These are phyloP conservation scores for Knufia petricola DNA, from an alignment of 2,329 filamentous ascomycete species.

Conservation along the genomic window DNA sequence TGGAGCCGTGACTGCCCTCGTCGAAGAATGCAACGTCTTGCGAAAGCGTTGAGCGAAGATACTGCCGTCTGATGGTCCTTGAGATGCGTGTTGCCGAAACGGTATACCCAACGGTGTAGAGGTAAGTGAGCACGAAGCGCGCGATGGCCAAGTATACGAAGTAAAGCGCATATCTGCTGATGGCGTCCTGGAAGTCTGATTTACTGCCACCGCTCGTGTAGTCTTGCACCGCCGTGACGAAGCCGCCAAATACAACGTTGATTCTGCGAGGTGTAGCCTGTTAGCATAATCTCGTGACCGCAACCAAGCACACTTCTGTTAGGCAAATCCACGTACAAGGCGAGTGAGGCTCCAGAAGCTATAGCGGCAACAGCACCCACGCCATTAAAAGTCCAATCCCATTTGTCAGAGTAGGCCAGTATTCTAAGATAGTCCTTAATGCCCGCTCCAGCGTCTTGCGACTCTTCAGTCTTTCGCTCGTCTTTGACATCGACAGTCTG, in stretches of 20 bases:
- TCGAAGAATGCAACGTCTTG: slow-evolving; percentile 29
- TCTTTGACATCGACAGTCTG: not conserved
- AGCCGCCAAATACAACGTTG: slow-evolving; percentile 31
- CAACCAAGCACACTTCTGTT: not conserved
- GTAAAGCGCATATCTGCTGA: slow-evolving; percentile 24
- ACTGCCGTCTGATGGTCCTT: slow-evolving; percentile 18
- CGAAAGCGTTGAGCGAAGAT: slow-evolving; percentile 24
- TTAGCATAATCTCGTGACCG: not conserved
- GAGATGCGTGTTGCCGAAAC: slow-evolving; percentile 23
- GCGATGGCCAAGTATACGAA: slow-evolving; percentile 31
- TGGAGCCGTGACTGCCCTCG: slow-evolving; percentile 23
- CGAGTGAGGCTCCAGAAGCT: slow-evolving; percentile 24
- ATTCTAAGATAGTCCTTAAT: slow-evolving; percentile 13
- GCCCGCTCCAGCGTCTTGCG: not conserved
- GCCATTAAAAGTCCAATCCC: slow-evolving; percentile 18
- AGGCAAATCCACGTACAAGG: slow-evolving; percentile 17
- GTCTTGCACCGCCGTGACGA: slow-evolving; percentile 24
- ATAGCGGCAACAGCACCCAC: slow-evolving; percentile 19
- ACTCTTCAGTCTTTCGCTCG: not conserved
- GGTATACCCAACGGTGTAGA: slow-evolving; percentile 24
- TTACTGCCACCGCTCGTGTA: slow-evolving; percentile 17
- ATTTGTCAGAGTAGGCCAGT: slow-evolving; percentile 20
- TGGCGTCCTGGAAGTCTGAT: slow-evolving; percentile 17
- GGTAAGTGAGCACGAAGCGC: slow-evolving; percentile 27
- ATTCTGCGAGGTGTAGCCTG: slow-evolving; percentile 14